Evolutionary conservation across 352 stramenopile species (phyloP), one percentile per base, ranked within the genome.

Genomic region (Aphanomyces astaci): DNA sequence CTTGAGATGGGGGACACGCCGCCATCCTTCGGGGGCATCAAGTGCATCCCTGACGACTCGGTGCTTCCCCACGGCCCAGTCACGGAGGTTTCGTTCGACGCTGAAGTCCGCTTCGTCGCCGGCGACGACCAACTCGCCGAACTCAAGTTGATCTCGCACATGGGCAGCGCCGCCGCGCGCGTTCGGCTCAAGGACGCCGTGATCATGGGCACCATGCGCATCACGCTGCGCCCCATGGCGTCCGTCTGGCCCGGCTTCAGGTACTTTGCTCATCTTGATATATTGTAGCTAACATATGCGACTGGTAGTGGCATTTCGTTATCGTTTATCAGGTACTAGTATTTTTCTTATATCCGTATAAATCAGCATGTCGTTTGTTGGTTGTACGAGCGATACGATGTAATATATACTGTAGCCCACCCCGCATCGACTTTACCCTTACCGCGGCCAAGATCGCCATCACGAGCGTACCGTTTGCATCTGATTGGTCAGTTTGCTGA

Each of bases 381-480:
- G n/a, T n/a, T n/a, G n/a, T n/a, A n/a, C n/a, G n/a, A n/a, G n/a
- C n/a, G n/a, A n/a, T n/a, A n/a, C n/a, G n/a, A n/a, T n/a, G n/a
- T 40, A 39, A 49, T 25, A 24, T 51, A 39, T 22, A 25, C 22
- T 68, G 10, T 56, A 92, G 84, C 30, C 81, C 81, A 2, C 84
- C 84, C 1, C 72, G 81, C 31, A 81, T 92, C 57, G 84, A 92
- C 49, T 92, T 92, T 59, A 89, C 80, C 2, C 74, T 92, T 56
- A 92, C 78, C 0, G 84, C 84, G 15, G 84, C 84, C 65, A 92
- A 90, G 70, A 92, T 92, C 80, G 90, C 90, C 78, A 79, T 90
- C 60, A 76, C 82, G 31, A 90, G 89, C 70, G 82, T 92, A 28
- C 81, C 84, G 10, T 92, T 90, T 72, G 82, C 83, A 19, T 92